Evolutionary conservation across 306 rosid genomes (phyloP), one percentile per base, ranked within the genome.

Genomic region (Ormosia emarginata): DNA sequence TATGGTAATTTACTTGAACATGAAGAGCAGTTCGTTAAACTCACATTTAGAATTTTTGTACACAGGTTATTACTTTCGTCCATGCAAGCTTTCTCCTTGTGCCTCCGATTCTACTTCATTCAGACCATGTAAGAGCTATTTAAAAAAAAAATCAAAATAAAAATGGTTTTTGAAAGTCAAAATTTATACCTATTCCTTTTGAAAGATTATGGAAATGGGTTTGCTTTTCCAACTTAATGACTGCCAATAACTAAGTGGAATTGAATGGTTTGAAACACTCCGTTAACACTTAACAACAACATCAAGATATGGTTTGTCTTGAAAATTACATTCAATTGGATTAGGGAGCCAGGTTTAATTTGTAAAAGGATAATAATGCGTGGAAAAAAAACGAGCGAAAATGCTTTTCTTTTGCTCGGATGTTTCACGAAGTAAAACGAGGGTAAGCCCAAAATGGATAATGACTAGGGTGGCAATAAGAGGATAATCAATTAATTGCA

Each of bases 1-100:
- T 53, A 39, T 29, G 64, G 57, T 75, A 75, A 69, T 80, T 69
- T 67, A 40, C 18, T 9, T 57, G 67, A 79, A 66, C 68, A 18
- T 70, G 72, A 24, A 75, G 71, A 75, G 72, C 13, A 41, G 34
- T 50, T 69, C 58, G 43, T 41, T 62, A 53, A 59, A 78, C 47
- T 43, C 14, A 8, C 58, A 49, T 67, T 74, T 37, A 14, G 82
- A 58, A 74, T n/a, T 74, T 57, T 71, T 58, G 39, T 30, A 13
- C 50, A 53, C 47, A 30, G 64, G 44, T 33, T 70, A 6, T 17
- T 52, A 14, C 33, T 79, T 14, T 55, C 10, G 34, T 13, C 53
- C 49, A 34, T 53, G 75, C 75, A 83, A 66, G 74, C 72, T 30
- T 71, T 11, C 47, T 78, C 49, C 13, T 14, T 46, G 30, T 55